Conservation (phyloP, 768 basidiomycete species). For the Kwoniella mangroviensis region DNA sequence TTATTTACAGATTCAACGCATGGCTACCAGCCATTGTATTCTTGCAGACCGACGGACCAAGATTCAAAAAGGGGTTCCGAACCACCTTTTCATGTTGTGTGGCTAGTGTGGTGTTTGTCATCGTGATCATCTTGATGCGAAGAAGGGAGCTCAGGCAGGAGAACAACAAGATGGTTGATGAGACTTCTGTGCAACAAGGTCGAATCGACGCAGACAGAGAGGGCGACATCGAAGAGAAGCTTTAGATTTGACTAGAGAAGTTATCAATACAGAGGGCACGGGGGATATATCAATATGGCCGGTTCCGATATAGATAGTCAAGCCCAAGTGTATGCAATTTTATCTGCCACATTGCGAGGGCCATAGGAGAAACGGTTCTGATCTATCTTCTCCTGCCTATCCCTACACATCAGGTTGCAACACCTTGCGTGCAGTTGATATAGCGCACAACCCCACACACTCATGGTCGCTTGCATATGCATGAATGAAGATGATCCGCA, state of each 20-base stretch:
- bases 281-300: neutral
- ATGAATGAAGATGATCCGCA: no score
- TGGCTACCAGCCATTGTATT: slow-evolving; percentile 29
- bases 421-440: no score
- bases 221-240: slow-evolving; percentile 1
- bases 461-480: no score
- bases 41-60: slow-evolving; percentile 31
- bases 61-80: slow-evolving; percentile 29
- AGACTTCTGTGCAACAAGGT: neutral
- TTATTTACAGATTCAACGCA: slow-evolving; percentile 18
- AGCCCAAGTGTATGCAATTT: neutral
- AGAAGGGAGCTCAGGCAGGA: slow-evolving; percentile 8
- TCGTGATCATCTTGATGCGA: slow-evolving; percentile 13
- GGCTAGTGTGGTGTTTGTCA: slow-evolving; percentile 8
- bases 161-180: slow-evolving; percentile 2
- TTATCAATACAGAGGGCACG: neutral
- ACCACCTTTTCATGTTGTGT: slow-evolving; percentile 18
- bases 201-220: neutral
- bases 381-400: no score
- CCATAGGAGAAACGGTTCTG: no score
- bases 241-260: neutral
- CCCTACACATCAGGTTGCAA: no score
- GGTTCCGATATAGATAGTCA: neutral
- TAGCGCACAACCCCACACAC: no score
- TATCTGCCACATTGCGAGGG: neutral